phyloP scores from a whole-genome alignment of 441 rosid genomes.

The Pelargonium fulgidum region DNA sequence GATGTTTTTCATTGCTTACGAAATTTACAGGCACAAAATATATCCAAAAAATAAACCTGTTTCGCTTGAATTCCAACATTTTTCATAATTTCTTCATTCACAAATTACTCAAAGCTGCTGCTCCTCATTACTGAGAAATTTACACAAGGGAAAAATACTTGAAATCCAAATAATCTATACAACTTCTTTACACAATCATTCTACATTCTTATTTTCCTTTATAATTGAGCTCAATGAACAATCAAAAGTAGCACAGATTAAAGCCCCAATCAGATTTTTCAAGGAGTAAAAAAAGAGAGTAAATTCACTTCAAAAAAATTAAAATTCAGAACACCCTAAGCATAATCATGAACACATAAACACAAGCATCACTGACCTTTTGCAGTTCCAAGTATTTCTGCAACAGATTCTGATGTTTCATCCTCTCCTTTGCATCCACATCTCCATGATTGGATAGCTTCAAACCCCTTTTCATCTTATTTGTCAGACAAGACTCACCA shows the following conservation, averaged over 20 bases:
- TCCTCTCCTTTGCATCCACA: conserved; percentile 24
- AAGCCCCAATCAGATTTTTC: no score
- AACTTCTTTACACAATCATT: not conserved
- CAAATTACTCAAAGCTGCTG: not conserved
- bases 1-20: not conserved
- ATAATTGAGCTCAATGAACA: not conserved
- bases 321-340: not conserved
- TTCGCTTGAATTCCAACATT: not conserved
- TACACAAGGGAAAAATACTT: no score
- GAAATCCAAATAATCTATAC: not conserved
- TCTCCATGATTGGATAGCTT: conserved; percentile 16
- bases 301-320: not conserved
- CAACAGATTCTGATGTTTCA: conserved; percentile 32
- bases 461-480: conserved; percentile 28
- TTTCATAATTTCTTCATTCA: not conserved
- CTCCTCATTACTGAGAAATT: not conserved
- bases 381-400: conserved; percentile 39
- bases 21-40: not conserved
- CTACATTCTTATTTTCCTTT: not conserved
- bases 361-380: conserved; percentile 29
- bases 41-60: not conserved
- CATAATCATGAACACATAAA: not conserved
- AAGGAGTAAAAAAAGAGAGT: no score
- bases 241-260: not conserved
- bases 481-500: conserved; percentile 19